Percentiles rank a stretch among this genome's conserved stretches.
These are phyloP conservation scores for Suillus americanus DNA, from an alignment of 768 basidiomycete species.

Conservation along the genomic window DNA sequence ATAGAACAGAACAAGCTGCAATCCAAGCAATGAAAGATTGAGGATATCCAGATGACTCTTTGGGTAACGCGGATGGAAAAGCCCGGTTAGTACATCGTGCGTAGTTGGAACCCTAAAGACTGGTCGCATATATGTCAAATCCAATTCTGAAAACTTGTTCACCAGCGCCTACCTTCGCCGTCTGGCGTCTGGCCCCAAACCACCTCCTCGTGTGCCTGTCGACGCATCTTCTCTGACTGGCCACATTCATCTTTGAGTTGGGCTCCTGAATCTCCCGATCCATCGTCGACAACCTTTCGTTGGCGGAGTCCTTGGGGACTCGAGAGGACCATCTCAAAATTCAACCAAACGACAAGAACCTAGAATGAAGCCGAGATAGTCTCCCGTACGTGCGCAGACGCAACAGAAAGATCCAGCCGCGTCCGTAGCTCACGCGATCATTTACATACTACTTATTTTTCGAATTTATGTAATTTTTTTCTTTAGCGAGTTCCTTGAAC, in stretches of 20 bases:
- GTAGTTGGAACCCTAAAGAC: constrained; percentile 94
- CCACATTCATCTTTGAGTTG: constrained; percentile 1
- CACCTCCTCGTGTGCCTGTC: constrained; percentile 45
- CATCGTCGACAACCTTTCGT: constrained; percentile 14
- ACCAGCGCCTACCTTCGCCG: constrained; percentile 60
- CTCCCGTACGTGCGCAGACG: not conserved
- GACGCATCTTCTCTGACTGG: constrained; percentile 14
- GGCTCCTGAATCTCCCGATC: not conserved
- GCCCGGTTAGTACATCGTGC: constrained; percentile 81
- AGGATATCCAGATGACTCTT: constrained; percentile 89
- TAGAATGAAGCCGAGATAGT: not conserved
- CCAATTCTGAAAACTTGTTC: constrained; percentile 7
- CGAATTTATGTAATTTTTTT: constrained; percentile 1
- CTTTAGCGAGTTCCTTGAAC: not conserved
- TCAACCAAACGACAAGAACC: not conserved
- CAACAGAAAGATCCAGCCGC: too few species aligned
- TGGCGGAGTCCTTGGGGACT: constrained; percentile 25
- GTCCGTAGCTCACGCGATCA: not conserved
- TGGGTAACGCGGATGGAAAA: constrained; percentile 79
- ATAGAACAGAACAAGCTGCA: constrained; percentile 76
- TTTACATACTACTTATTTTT: not conserved
- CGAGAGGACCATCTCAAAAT: constrained; percentile 18
- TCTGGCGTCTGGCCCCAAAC: constrained; percentile 88
- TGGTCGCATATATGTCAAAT: constrained; percentile 30
- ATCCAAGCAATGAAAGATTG: constrained; percentile 74